These are phyloP conservation scores for Colletotrichum limetticola DNA, from an alignment of 2,329 filamentous ascomycete genomes.

Conservation along the genomic window DNA sequence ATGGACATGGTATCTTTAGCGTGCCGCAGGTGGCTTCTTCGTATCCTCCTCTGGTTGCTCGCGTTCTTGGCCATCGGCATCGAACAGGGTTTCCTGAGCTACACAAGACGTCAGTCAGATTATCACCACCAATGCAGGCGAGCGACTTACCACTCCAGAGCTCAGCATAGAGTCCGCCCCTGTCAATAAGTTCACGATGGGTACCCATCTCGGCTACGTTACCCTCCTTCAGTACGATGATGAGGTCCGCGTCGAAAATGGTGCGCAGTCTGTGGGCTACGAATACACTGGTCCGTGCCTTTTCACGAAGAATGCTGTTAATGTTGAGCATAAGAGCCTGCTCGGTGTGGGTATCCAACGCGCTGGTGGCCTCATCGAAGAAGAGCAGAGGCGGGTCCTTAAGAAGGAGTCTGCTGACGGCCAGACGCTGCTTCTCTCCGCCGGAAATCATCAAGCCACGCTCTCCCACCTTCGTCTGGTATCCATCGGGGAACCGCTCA, in stretches of 20 bases:
- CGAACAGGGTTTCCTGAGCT: slow-evolving; percentile 73
- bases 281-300: slow-evolving; percentile 90
- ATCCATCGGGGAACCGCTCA: slow-evolving; percentile 83
- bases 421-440: slow-evolving; percentile 92
- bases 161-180: slow-evolving; percentile 84
- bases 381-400: slow-evolving; percentile 92
- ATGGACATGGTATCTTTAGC: background rate
- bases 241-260: slow-evolving; percentile 92
- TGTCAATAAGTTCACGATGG: slow-evolving; percentile 84
- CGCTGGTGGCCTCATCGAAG: slow-evolving; percentile 95
- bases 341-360: slow-evolving; percentile 93
- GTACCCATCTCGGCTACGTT: slow-evolving; percentile 89
- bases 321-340: slow-evolving; percentile 92
- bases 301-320: slow-evolving; percentile 90
- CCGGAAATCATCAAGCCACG: slow-evolving; percentile 96
- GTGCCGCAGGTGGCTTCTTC: slow-evolving; percentile 45
- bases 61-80: slow-evolving; percentile 55
- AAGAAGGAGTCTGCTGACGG: slow-evolving; percentile 83
- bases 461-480: slow-evolving; percentile 91
- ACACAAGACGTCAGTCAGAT: slow-evolving; percentile 35
- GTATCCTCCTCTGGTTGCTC: slow-evolving; percentile 54
- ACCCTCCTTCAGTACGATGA: slow-evolving; percentile 89
- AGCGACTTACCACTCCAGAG: slow-evolving; percentile 82
- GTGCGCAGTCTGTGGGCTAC: slow-evolving; percentile 92
- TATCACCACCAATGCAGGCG: background rate